phyloP scores from a whole-genome alignment of 2,329 filamentous ascomycete genomes.

The Colletotrichum paranaense region DNA sequence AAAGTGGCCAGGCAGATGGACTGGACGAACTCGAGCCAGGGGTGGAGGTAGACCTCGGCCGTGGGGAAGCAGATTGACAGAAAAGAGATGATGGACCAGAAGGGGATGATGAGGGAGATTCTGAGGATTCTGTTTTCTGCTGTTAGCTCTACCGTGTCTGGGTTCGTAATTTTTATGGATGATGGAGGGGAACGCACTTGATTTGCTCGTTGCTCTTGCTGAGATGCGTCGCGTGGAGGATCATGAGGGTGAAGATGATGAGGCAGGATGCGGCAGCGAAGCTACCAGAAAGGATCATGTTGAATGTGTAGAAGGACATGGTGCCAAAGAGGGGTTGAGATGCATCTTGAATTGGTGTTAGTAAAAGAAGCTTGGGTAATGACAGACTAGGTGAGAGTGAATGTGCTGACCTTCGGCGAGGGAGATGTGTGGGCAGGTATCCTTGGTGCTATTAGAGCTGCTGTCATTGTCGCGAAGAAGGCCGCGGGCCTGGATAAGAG shows the following conservation, averaged over 20 bases:
- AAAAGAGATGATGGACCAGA: slow-evolving; percentile 52
- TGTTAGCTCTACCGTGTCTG: neutral
- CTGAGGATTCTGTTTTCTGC: slow-evolving; percentile 46
- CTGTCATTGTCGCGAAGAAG: neutral
- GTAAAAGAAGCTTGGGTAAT: neutral
- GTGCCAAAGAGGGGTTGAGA: slow-evolving; percentile 12
- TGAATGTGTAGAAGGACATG: slow-evolving; percentile 41
- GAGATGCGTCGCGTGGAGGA: slow-evolving; percentile 49
- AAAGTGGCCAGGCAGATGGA: slow-evolving; percentile 54
- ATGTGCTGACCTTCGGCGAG: slow-evolving; percentile 3
- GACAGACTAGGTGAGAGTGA: too few relatives aligned
- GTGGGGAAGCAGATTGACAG: slow-evolving; percentile 50
- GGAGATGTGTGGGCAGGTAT: slow-evolving; percentile 20
- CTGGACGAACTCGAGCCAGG: slow-evolving; percentile 52
- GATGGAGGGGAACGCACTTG: slow-evolving; percentile 42
- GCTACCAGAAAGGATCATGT: slow-evolving; percentile 49
- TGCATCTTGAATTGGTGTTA: slow-evolving; percentile 1
- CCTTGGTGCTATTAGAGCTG: neutral
- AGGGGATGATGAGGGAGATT: slow-evolving; percentile 49
- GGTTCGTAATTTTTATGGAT: too few relatives aligned
- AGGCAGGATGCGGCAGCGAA: slow-evolving; percentile 46
- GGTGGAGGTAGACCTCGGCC: slow-evolving; percentile 51
- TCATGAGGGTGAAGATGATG: slow-evolving; percentile 44
- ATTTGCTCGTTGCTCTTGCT: slow-evolving; percentile 54
- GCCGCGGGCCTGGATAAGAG: neutral